Evolutionary conservation across 768 basidiomycete genomes (phyloP).

Genomic region (Mycena pura): DNA sequence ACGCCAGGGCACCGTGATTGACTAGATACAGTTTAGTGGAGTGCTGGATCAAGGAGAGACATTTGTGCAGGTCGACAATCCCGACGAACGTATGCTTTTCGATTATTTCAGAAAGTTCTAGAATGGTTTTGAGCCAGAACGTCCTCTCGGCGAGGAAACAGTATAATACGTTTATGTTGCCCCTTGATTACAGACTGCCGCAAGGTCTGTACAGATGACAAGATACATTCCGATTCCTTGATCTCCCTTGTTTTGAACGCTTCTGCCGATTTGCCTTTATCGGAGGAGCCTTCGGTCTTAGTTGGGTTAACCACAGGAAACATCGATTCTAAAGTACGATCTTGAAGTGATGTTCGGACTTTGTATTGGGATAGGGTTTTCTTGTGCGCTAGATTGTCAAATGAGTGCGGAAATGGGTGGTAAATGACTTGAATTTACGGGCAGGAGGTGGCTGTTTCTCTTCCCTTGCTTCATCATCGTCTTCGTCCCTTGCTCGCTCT

Average conservation of each 20-base stretch:
- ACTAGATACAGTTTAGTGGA: conserved; percentile 89
- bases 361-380: conserved; percentile 84
- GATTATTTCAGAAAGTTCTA: conserved; percentile 85
- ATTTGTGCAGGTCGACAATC: conserved; percentile 77
- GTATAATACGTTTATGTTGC: conserved; percentile 72
- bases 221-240: conserved; percentile 74
- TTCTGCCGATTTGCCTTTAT: conserved; percentile 24
- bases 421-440: not conserved
- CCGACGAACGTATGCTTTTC: conserved; percentile 92
- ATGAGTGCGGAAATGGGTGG: not conserved
- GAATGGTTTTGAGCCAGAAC: not conserved
- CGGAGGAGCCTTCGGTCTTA: conserved; percentile 39
- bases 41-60: conserved; percentile 85
- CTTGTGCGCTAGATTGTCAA: conserved; percentile 39
- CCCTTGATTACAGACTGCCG: conserved; percentile 63
- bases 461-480: conserved; percentile 36
- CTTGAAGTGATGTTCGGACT: conserved; percentile 86
- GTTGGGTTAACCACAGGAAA: conserved; percentile 72
- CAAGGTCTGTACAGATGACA: conserved; percentile 77
- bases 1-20: conserved; percentile 87
- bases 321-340: conserved; percentile 96
- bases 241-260: conserved; percentile 57
- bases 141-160: not conserved
- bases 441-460: not conserved
- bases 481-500: conserved; percentile 32